phyloP scores from a whole-genome alignment of 2,329 filamentous ascomycete species.

The Neonectria ditissima region DNA sequence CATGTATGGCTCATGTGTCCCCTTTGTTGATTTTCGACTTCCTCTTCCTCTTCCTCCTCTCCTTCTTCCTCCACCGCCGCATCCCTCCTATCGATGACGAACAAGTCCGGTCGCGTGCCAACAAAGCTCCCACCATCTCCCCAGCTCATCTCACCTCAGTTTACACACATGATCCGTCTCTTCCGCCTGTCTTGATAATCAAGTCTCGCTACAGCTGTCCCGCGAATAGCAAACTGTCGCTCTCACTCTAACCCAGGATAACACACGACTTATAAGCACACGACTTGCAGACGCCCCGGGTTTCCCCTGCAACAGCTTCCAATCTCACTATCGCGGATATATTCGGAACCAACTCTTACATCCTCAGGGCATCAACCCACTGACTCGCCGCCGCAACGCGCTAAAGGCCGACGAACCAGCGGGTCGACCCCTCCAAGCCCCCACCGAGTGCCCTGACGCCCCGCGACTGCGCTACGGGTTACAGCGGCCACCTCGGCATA shows the following conservation, averaged over 20 bases:
- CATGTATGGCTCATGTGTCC: conserved; percentile 27
- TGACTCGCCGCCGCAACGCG: conserved; percentile 26
- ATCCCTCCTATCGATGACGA: conserved; percentile 27
- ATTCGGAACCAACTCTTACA: neutral
- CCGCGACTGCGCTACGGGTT: conserved; percentile 12
- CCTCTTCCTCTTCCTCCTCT: conserved; percentile 18
- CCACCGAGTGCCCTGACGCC: conserved; percentile 9
- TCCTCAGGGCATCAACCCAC: conserved; percentile 19
- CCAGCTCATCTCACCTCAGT: conserved; percentile 28
- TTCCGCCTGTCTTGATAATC: conserved; percentile 21
- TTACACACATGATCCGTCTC: conserved; percentile 27
- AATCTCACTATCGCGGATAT: neutral
- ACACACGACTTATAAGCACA: conserved; percentile 22
- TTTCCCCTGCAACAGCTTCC: neutral
- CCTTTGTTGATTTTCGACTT: conserved; percentile 13
- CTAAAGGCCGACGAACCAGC: conserved; percentile 18
- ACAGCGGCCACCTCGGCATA: conserved; percentile 17
- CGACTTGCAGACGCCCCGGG: neutral
- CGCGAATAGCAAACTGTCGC: conserved; percentile 3
- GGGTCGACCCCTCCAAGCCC: conserved; percentile 5
- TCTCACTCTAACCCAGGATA: conserved; percentile 17
- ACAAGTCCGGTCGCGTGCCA: conserved; percentile 34
- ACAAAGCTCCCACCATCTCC: conserved; percentile 27
- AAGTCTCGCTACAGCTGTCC: neutral
- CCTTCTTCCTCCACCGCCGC: conserved; percentile 21